Conservation (phyloP, 768 basidiomycete genomes). For the Hydnum rufescens region DNA sequence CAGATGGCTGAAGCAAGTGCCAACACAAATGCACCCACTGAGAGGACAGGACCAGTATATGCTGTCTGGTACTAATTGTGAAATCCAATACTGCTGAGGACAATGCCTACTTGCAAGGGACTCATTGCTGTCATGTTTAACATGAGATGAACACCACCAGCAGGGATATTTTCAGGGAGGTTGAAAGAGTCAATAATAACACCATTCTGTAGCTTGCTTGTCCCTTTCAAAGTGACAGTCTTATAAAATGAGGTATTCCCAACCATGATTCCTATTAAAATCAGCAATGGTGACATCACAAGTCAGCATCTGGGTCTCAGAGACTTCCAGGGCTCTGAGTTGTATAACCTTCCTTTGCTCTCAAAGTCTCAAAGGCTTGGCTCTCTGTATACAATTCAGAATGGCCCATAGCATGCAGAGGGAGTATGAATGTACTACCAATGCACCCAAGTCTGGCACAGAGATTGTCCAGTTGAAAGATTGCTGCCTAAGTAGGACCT, state of each 20-base stretch:
- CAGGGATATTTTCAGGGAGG: slow-evolving; percentile 47
- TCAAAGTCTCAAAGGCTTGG: no score
- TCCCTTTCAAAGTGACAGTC: slow-evolving; percentile 43
- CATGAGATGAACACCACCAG: slow-evolving; percentile 49
- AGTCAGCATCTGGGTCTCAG: no score
- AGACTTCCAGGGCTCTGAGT: no score
- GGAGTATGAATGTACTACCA: no score
- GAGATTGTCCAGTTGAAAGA: slow-evolving; percentile 25
- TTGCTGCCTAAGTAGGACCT: background rate
- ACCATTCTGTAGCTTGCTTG: slow-evolving; percentile 43
- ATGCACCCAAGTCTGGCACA: slow-evolving; percentile 37
- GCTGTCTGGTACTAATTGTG: slow-evolving; percentile 31
- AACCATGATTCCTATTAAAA: slow-evolving; percentile 28
- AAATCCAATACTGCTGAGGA: slow-evolving; percentile 40
- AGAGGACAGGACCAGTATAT: background rate
- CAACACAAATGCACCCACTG: background rate
- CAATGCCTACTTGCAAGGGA: slow-evolving; percentile 57
- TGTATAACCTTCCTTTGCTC: no score
- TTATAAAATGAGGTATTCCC: slow-evolving; percentile 35
- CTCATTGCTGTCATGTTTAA: slow-evolving; percentile 39
- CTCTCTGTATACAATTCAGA: no score
- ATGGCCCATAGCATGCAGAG: no score
- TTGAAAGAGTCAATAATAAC: slow-evolving; percentile 49
- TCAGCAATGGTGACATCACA: no score
- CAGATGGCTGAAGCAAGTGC: background rate